Base-by-base conservation (phyloP, 108 stramenopile genomes). In the Chaetoceros tenuissimus region DNA sequence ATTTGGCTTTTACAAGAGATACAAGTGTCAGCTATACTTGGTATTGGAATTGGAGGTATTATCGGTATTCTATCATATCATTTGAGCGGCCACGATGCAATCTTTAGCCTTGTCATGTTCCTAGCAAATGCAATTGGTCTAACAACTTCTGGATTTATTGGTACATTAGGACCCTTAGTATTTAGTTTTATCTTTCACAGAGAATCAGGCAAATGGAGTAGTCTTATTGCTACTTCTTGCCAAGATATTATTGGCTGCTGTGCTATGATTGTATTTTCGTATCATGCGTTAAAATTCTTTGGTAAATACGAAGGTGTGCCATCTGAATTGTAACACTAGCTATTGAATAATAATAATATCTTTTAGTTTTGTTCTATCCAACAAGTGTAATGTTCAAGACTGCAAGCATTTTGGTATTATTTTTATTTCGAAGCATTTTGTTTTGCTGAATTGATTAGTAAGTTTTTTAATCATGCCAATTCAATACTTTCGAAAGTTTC, bases 241-340 rank as follows among this genome's bases (percentile, higher is more conserved):
- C 87, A 84, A 69, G 82, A 84, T 31, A 53, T 88, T 18, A 66
- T 88, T 3, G 75, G 80, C n/a, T n/a, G n/a, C n/a, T n/a, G n/a
- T n/a, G n/a, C n/a, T n/a, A n/a, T n/a, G n/a, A n/a, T n/a, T n/a
- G n/a, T n/a, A n/a, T n/a, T n/a, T n/a, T n/a, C n/a, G n/a, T n/a
- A n/a, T n/a, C n/a, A n/a, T n/a, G n/a, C n/a, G n/a, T n/a, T n/a
- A n/a, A n/a, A n/a, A n/a, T n/a, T n/a, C n/a, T n/a, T n/a, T n/a
- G n/a, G n/a, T n/a, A n/a, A n/a, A n/a, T n/a, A n/a, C n/a, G n/a
- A n/a, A n/a, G n/a, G n/a, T n/a, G n/a, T n/a, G n/a, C n/a, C n/a
- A n/a, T n/a, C n/a, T n/a, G n/a, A n/a, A n/a, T n/a, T n/a, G n/a
- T n/a, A n/a, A n/a, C n/a, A n/a, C n/a, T n/a, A n/a, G n/a, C n/a